phyloP scores from a whole-genome alignment of 202 grass and related monocot species.

The Cymbopogon flexuosus region DNA sequence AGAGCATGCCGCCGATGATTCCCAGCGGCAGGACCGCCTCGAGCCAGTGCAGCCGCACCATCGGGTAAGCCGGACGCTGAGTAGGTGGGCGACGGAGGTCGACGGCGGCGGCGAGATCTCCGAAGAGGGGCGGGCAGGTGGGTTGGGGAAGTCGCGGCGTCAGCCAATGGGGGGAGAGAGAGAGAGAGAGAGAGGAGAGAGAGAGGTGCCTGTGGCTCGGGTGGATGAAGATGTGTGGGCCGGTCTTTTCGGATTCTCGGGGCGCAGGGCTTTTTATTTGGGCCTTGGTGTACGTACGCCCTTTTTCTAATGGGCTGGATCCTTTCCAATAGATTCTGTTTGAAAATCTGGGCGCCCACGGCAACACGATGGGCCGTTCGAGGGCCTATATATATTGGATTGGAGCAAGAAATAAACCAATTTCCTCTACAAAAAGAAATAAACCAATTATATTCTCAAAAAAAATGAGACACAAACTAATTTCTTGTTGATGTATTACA shows the following conservation, averaged over 20 bases:
- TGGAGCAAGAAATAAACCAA: not conserved
- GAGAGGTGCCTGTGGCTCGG: not conserved
- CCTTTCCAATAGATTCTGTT: not conserved
- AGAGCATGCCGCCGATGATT: constrained; percentile 92
- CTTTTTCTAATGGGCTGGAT: not conserved
- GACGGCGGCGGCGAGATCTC: constrained; percentile 27
- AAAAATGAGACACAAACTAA: not conserved
- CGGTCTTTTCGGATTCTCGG: not conserved
- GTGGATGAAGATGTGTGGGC: not conserved
- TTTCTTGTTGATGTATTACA: not conserved
- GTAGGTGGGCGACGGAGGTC: not conserved
- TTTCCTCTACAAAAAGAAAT: no score
- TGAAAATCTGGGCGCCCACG: not conserved
- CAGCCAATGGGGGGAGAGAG: not conserved
- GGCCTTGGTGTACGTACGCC: not conserved
- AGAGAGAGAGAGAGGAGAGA: not conserved
- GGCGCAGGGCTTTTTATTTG: not conserved
- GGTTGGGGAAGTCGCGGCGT: not conserved
- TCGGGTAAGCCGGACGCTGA: constrained; percentile 21
- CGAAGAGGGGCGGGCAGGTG: constrained; percentile 1
- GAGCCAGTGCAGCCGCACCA: constrained; percentile 82
- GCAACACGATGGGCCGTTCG: not conserved
- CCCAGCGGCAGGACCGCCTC: constrained; percentile 87
- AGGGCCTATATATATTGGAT: not conserved
- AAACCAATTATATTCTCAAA: no score